Evolutionary conservation across 352 stramenopile species (phyloP).

Genomic region (Blastocystis sp.): DNA sequence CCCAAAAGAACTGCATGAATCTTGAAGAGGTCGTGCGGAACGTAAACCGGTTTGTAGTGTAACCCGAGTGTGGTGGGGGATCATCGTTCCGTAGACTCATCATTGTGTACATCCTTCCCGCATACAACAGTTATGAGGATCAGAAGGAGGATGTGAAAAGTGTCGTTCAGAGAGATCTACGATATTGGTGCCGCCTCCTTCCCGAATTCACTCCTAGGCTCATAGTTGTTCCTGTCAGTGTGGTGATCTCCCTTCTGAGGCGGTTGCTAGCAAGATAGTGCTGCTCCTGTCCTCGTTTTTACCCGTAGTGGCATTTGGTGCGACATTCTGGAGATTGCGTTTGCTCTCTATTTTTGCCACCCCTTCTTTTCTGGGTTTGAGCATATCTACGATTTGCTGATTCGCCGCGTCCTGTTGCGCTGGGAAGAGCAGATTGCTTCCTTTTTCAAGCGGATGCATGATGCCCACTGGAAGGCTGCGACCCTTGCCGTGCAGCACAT

Average conservation of each 20-base stretch:
- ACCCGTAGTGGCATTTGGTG: background rate
- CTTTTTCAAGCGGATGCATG: background rate
- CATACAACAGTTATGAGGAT: background rate
- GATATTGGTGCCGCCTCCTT: background rate
- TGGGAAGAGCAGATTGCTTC: background rate
- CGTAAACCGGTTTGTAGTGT: background rate
- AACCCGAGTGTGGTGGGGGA: background rate
- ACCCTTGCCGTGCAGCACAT: background rate
- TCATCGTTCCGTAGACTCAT: background rate
- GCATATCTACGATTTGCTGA: background rate
- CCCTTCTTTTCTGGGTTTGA: constrained; percentile 15
- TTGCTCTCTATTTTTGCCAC: background rate
- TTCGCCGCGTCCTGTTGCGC: background rate
- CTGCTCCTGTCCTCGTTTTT: background rate
- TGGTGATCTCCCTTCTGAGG: background rate
- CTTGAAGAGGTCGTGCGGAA: background rate
- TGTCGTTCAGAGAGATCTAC: background rate
- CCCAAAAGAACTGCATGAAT: background rate
- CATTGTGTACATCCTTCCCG: constrained; percentile 3
- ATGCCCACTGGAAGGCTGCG: background rate
- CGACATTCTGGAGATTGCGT: background rate
- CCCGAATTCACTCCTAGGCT: background rate
- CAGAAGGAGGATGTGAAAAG: background rate
- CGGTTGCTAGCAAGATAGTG: background rate
- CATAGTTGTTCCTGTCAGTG: background rate